A percentile compares a stretch with the other conserved stretches of the same genome.
These are phyloP conservation scores for Tagetes patula DNA, from an alignment of 129 eudicot genomes.

Conservation along the genomic window DNA sequence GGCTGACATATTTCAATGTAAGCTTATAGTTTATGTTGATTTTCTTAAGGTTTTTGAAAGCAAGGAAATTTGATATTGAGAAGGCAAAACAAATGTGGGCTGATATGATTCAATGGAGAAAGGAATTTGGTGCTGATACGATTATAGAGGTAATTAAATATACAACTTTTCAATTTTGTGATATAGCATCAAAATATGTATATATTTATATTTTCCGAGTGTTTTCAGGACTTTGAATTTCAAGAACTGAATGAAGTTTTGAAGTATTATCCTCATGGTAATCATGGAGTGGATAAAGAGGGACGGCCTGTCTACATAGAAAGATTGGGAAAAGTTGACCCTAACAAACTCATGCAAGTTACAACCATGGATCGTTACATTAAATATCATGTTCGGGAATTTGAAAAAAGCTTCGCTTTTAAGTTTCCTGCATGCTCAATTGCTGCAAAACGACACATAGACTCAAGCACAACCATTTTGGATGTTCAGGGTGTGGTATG, in stretches of 20 bases:
- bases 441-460: constrained; percentile 92
- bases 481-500: constrained; percentile 94
- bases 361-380: constrained; percentile 85
- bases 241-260: constrained; percentile 74
- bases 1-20: neutral
- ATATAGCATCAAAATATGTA: constrained; percentile 13
- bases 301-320: constrained; percentile 94
- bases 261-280: constrained; percentile 86
- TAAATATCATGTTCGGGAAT: constrained; percentile 83
- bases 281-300: constrained; percentile 94
- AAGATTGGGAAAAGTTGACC: constrained; percentile 83
- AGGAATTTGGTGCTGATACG: constrained; percentile 56
- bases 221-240: constrained; percentile 75
- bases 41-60: constrained; percentile 59
- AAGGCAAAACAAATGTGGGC: constrained; percentile 77
- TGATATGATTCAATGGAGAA: constrained; percentile 75
- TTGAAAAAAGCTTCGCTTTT: constrained; percentile 64
- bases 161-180: neutral
- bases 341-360: constrained; percentile 92
- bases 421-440: constrained; percentile 91
- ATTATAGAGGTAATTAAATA: constrained; percentile 46
- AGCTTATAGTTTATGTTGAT: constrained; percentile 8
- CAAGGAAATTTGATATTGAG: constrained; percentile 66
- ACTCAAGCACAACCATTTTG: constrained; percentile 80
- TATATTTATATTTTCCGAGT: constrained; percentile 7